Evolutionary conservation across 306 rosid species (phyloP), one percentile per base, ranked within the genome.

Genomic region (Corylus americana): DNA sequence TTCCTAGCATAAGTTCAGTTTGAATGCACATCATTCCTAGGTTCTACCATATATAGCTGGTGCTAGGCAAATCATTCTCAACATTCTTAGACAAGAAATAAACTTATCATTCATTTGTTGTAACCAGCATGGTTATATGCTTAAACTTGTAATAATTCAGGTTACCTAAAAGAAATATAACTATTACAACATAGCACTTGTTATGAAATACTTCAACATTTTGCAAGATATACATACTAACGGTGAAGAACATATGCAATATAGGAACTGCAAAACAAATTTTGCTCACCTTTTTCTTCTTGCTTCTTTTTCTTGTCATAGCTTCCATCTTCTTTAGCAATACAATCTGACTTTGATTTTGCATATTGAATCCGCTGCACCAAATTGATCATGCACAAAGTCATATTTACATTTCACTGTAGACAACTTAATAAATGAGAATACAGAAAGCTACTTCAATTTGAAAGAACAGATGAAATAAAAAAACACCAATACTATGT

Each of bases 251-350:
- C 16, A 68, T 42, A 3, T 8, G 51, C 50, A 18, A 44, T 4
- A 69, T 50, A 53, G 39, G 67, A 71, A 10, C 50, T 18, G 31
- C 11, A 67, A 84, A 77, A 75, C 42, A 57, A 81, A 54, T 45
- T 50, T 51, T n/a, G 22, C 49, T 88, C 72, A 95, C 99, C 98
- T 90, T 93, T 95, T 83, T 95, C 99, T 80, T 93, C 99, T 82
- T 83, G 98, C 89, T 93, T 95, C 96, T 87, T 95, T 76, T 95
- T 92, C 98, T 95, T 95, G 22, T 95, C 96, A 83, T 72, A 93
- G 83, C 87, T 95, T 83, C 99, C 99, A 58, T 95, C 99, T 77
- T 87, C 98, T 89, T 91, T 90, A 78, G 99, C 98, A 68, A 95
- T 74, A 83, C 99, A 95, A 77, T 95, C 99, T n/a, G 99, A 93